Evolutionary conservation across 108 stramenopile species (phyloP), one percentile per base, ranked within the genome.

Genomic region (Craspedostauros australis): DNA sequence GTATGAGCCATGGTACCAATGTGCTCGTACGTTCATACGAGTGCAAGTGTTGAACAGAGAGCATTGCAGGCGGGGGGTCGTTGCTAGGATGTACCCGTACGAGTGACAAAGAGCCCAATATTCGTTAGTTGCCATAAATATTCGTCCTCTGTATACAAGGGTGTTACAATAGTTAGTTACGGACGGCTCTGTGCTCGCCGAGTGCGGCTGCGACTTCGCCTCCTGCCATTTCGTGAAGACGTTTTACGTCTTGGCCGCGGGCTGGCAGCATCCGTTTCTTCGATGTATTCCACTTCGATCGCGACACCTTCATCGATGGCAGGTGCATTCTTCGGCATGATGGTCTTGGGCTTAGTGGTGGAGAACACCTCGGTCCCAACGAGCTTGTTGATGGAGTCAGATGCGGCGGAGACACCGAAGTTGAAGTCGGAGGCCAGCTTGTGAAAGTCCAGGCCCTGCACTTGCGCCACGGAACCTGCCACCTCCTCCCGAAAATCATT

Each of bases 201-300:
- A n/a, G n/a, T n/a, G n/a, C n/a, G n/a, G n/a, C n/a, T n/a, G n/a
- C n/a, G n/a, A n/a, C n/a, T n/a, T n/a, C n/a, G n/a, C n/a, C n/a
- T n/a, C n/a, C n/a, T n/a, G 24, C 0, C 7, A 1, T 11, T 23
- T 49, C 9, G 11, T 27, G 48, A 7, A 9, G 8, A 49, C 9
- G 23, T 38, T 15, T 15, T 32, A 49, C 9, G 23, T 38, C 22
- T 15, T 32, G 48, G 8, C 21, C 27, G 16, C 48, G 2, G 22
- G 25, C 48, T 16, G 43, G 30, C 39, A 27, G 51, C 52, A 31
- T 46, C 47, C 14, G 55, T 48, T 22, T 76, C 74, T 19, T 59
- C 68, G 26, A 75, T 34, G 51, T 68, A 75, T 41, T 75, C 73
- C 18, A 75, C 66, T 59, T 75, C 73, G 45, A 75, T 75, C 19